These are phyloP conservation scores for Xylariaceae sp. DNA, from an alignment of 2,329 filamentous ascomycete genomes.

Conservation along the genomic window DNA sequence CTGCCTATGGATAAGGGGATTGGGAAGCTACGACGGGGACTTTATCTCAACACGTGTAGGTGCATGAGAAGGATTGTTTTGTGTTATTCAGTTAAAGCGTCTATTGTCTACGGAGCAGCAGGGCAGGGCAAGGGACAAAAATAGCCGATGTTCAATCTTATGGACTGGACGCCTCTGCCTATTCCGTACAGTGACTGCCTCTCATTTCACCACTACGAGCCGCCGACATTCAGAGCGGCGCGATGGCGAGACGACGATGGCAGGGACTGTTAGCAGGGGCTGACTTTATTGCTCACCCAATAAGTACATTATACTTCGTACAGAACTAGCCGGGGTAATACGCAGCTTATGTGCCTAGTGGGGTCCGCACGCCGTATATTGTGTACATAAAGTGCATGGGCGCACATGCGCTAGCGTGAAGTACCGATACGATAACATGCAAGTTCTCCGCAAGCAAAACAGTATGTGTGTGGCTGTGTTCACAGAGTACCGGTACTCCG, in stretches of 20 bases:
- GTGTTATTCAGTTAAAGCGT: too few relatives aligned
- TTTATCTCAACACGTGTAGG: background rate
- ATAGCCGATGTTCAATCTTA: background rate
- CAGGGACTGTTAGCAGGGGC: background rate
- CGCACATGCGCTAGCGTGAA: background rate
- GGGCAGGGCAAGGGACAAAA: background rate
- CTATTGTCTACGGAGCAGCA: background rate
- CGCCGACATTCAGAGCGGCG: background rate
- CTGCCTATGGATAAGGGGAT: background rate
- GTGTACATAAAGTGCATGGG: background rate
- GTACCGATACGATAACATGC: background rate
- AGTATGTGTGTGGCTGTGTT: background rate
- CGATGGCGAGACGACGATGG: background rate
- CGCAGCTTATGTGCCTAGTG: background rate
- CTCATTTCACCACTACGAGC: background rate
- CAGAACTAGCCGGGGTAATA: background rate
- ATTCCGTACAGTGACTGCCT: background rate
- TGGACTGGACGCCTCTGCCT: too few relatives aligned
- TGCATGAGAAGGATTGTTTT: background rate
- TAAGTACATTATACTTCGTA: background rate
- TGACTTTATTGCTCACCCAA: background rate
- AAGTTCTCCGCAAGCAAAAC: background rate
- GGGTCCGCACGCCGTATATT: background rate
- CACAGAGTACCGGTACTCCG: background rate
- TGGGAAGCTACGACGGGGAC: background rate